These are phyloP conservation scores for Cnidoscolus chayamansa DNA, from an alignment of 441 rosid species.

Conservation along the genomic window DNA sequence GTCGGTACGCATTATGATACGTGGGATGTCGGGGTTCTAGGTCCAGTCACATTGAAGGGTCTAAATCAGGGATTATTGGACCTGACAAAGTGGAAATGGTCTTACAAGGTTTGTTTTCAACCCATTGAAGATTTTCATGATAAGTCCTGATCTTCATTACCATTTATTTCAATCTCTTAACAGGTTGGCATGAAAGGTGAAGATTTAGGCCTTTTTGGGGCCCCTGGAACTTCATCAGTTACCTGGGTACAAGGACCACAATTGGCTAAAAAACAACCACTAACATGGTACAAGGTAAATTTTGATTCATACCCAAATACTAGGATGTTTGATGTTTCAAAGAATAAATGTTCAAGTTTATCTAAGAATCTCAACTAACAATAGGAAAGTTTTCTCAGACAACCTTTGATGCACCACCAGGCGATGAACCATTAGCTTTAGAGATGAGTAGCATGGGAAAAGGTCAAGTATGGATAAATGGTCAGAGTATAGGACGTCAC, in stretches of 20 bases:
- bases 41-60: slow-evolving; percentile 79
- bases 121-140: no score
- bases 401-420: slow-evolving; percentile 71
- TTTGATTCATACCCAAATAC: not conserved
- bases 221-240: slow-evolving; percentile 62
- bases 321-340: no score
- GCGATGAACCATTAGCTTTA: slow-evolving; percentile 71
- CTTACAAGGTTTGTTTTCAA: slow-evolving; percentile 61
- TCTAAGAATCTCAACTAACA: not conserved
- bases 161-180: not conserved
- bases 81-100: slow-evolving; percentile 86
- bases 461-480: slow-evolving; percentile 93
- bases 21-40: slow-evolving; percentile 87
- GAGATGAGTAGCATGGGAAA: slow-evolving; percentile 94
- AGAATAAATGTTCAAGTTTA: not conserved
- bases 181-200: slow-evolving; percentile 81
- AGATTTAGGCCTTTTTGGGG: slow-evolving; percentile 60
- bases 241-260: slow-evolving; percentile 71
- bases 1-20: slow-evolving; percentile 90
- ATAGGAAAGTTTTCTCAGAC: slow-evolving; percentile 39
- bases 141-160: not conserved
- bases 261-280: slow-evolving; percentile 65
- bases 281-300: slow-evolving; percentile 88
- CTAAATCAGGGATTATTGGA: slow-evolving; percentile 65
- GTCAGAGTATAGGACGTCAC: slow-evolving; percentile 81